Percentiles rank a stretch among this genome's conserved stretches.
phyloP scores from a whole-genome alignment of 2,329 filamentous ascomycete species.

The Hymenoscyphus linearis region DNA sequence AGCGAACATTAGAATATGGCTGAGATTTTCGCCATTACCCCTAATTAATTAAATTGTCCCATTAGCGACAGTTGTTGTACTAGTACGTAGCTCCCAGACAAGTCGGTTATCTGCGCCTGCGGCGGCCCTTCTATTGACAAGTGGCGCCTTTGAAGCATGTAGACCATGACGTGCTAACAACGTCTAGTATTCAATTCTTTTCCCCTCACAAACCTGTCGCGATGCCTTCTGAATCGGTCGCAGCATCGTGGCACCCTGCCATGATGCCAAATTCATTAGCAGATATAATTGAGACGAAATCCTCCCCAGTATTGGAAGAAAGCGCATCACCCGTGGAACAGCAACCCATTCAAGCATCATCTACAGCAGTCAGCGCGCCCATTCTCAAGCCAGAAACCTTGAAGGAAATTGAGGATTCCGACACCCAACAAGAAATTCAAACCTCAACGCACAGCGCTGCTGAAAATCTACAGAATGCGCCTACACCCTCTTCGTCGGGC shows the following conservation, averaged over 20 bases:
- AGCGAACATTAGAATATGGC: constrained; percentile 15
- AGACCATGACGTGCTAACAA: constrained; percentile 18
- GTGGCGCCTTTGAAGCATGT: neutral
- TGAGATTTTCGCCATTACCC: constrained; percentile 1
- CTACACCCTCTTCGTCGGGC: constrained; percentile 24
- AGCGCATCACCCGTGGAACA: constrained; percentile 8
- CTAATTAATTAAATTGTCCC: constrained; percentile 22
- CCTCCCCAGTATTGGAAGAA: constrained; percentile 5
- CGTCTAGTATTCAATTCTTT: constrained; percentile 26
- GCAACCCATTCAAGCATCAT: constrained; percentile 6
- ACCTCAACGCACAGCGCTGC: constrained; percentile 12
- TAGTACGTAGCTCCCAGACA: constrained; percentile 20
- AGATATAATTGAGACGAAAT: constrained; percentile 17
- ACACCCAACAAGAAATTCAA: neutral
- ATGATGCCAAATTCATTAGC: constrained; percentile 42
- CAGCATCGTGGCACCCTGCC: constrained; percentile 47
- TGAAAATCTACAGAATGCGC: constrained; percentile 24
- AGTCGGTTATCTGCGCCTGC: too few relatives aligned
- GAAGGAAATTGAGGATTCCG: neutral
- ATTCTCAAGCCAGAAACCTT: neutral
- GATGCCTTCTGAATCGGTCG: constrained; percentile 41
- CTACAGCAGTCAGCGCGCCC: constrained; percentile 5
- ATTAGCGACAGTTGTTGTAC: constrained; percentile 27
- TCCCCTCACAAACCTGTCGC: constrained; percentile 13
- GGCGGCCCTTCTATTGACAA: neutral